Base-by-base conservation (phyloP, 495 filamentous ascomycete species). In the Hyaloscypha hepaticicola region DNA sequence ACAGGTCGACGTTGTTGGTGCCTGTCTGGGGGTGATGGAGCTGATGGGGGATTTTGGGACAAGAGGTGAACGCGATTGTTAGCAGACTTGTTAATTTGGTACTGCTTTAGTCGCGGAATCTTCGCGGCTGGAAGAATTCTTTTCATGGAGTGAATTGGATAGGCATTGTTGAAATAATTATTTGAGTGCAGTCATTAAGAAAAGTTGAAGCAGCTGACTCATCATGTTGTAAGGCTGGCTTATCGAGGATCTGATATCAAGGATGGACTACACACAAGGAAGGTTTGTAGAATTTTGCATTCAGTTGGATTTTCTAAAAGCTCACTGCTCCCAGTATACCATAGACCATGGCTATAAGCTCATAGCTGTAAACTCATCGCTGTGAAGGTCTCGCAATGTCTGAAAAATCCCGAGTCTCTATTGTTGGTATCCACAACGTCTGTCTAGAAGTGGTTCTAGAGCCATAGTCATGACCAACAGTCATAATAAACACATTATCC, bases 401-500 rank as follows among this genome's bases (percentile, higher is more conserved):
- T 56, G 33, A 24, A 59, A 65, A 14, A 53, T 52, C 63, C 48
- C 24, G 28, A 52, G 38, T 66, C 41, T 58, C 53, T 57, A 56
- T 28, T 22, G n/a, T 48, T 31, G 26, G 33, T 31, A 53, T 24
- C 19, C 34, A 25, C 34, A 60, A 63, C 31, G 58, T 22, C 19
- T 48, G 34, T 58, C 66, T 52, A 56, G 50, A 58, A 50, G 41
- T 57, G 61, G 58, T 52, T 31, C 55, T 34, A 53, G 29, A 5
- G 49, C 5, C 58, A 26, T 24, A 19, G 49, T 52, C 28, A 48
- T 60, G 63, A 61, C 34, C 57, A 53, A 28, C 26, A 27, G 25
- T 6, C 38, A 34, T 22, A 29, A 55, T 53, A 38, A 63, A 66
- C 57, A 63, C 66, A 69, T 60, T 66, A 66, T 63, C 48, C 59